These are phyloP conservation scores for Sclerotinia sclerotiorum DNA, from an alignment of 2,329 filamentous ascomycete species.

Conservation along the genomic window DNA sequence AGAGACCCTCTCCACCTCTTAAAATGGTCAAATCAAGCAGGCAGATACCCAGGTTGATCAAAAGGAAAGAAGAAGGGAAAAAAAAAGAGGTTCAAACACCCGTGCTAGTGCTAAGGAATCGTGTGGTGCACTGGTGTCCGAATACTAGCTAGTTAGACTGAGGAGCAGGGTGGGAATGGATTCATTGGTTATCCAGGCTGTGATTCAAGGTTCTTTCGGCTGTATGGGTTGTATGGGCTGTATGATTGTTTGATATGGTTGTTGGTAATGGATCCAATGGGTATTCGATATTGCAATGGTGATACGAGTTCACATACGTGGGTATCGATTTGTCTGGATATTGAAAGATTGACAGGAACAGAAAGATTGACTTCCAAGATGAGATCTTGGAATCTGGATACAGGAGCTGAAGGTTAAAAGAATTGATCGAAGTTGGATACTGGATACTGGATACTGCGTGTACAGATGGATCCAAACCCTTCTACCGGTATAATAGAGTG, in stretches of 20 bases:
- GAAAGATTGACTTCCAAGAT: not conserved
- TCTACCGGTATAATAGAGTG: not conserved
- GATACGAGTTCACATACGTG: slow-evolving; percentile 1
- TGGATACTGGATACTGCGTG: not conserved
- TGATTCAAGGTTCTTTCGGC: slow-evolving; percentile 10
- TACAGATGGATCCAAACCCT: slow-evolving; percentile 1
- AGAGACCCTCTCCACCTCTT: slow-evolving; percentile 9
- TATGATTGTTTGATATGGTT: not conserved
- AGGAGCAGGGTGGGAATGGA: slow-evolving; percentile 9
- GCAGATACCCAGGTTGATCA: not conserved
- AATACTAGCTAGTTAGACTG: not conserved
- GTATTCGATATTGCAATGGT: slow-evolving; percentile 5
- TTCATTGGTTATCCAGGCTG: slow-evolving; percentile 16
- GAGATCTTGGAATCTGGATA: not conserved
- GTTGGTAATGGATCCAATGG: slow-evolving; percentile 29
- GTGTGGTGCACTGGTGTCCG: slow-evolving; percentile 9
- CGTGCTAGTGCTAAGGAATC: slow-evolving; percentile 3
- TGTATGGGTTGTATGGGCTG: not conserved
- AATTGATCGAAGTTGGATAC: not conserved
- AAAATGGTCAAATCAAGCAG: not conserved
- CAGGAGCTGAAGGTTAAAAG: not conserved
- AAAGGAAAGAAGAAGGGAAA: not conserved
- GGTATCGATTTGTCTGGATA: not conserved
- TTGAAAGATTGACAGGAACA: not conserved
- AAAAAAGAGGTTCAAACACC: slow-evolving; percentile 7